Conservation (phyloP, 2,329 filamentous ascomycete genomes). For the Colletotrichum abscissum region DNA sequence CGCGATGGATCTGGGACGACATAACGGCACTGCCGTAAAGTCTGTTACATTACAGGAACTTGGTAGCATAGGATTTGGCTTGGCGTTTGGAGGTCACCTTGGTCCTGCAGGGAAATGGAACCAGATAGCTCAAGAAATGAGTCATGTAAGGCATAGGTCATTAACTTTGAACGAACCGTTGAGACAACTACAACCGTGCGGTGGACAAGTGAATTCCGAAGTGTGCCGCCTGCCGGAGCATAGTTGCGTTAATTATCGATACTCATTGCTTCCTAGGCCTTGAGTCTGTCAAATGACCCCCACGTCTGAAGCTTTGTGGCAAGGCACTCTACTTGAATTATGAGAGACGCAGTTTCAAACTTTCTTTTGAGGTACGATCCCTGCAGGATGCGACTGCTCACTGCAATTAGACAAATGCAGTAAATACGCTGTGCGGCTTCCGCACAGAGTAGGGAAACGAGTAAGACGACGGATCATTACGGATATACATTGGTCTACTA, state of each 20-base stretch:
- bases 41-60: slow-evolving; percentile 14
- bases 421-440: too few relatives aligned
- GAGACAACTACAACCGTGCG: neutral
- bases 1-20: neutral
- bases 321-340: too few relatives aligned
- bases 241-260: too few relatives aligned
- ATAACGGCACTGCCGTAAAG: neutral
- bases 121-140: slow-evolving; percentile 8
- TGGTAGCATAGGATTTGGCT: slow-evolving; percentile 4
- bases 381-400: neutral
- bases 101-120: neutral
- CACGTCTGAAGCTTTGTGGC: neutral
- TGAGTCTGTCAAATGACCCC: neutral
- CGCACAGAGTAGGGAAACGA: too few relatives aligned
- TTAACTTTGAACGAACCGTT: neutral
- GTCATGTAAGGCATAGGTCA: slow-evolving; percentile 1
- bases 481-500: too few relatives aligned
- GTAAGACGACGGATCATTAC: too few relatives aligned
- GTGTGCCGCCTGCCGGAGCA: neutral
- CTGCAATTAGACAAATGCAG: neutral
- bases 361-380: neutral
- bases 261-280: too few relatives aligned
- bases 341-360: neutral
- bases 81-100: slow-evolving; percentile 25
- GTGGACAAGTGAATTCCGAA: neutral